These are phyloP conservation scores for Tolypocladium amazonense DNA, from an alignment of 2,329 filamentous ascomycete genomes.

Conservation along the genomic window DNA sequence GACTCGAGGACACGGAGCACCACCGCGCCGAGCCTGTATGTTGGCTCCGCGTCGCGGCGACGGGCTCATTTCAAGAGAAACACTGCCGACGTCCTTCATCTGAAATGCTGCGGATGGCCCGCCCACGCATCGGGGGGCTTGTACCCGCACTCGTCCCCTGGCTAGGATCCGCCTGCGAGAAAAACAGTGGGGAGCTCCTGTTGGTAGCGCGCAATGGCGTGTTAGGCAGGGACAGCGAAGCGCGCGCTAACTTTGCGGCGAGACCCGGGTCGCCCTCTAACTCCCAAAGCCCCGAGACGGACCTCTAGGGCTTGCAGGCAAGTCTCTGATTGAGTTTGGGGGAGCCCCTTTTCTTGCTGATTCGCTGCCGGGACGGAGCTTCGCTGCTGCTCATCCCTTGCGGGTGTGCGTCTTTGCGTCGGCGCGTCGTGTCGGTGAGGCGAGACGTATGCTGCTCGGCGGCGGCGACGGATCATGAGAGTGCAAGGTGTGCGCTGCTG, in stretches of 20 bases:
- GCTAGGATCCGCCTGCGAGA: not conserved
- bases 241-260: not conserved
- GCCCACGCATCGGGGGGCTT: not conserved
- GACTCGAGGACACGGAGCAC: not conserved
- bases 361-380: not conserved
- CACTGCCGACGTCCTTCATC: not conserved
- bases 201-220: not conserved
- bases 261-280: not conserved
- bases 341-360: not conserved
- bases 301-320: not conserved
- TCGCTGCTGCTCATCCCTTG: not conserved
- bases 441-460: too few relatives aligned
- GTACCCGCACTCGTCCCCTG: not conserved
- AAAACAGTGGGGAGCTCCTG: not conserved
- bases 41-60: not conserved
- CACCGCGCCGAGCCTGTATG: not conserved
- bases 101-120: not conserved
- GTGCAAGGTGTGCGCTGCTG: too few relatives aligned
- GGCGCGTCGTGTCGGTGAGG: not conserved
- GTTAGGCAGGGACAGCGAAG: not conserved
- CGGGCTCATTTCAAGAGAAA: not conserved
- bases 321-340: not conserved
- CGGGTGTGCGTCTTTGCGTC: not conserved
- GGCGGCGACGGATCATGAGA: not conserved
- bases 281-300: not conserved